Evolutionary conservation across 2,329 filamentous ascomycete species (phyloP), one percentile per base, ranked within the genome.

Genomic region (Fusarium sp.): DNA sequence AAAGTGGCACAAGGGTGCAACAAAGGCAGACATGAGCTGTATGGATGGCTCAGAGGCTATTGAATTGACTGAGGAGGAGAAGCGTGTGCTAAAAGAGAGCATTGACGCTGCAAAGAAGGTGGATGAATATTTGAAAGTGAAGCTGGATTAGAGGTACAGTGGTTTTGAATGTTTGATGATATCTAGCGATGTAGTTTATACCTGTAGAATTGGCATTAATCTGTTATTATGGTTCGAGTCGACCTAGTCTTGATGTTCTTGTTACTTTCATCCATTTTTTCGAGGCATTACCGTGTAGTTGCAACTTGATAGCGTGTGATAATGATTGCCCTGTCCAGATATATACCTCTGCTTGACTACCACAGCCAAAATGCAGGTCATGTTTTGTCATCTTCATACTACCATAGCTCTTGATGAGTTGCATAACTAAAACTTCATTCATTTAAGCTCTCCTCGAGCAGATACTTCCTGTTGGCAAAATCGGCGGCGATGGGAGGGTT

Each of bases 21-120:
- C 56, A 7, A 82, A 79, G 70, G 67, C 76, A n/a, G 77, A 80
- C 6, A 80, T 81, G 77, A 83, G 82, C 65, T 84, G 83, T 37
- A 84, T 85, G 83, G 72, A 70, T 22, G 72, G 67, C 2, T 59
- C 54, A 3, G 8, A 63, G 18, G 68, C 61, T 1, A 35, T 66
- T 8, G 4, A 18, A 10, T n/a, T 78, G n/a, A 67, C 59, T 2
- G 45, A 35, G 0, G 22, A 18, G 10, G 73, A 76, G 37, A 29
- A 35, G 11, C 56, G 47, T 4, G 60, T 72, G 11, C 45, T 76
- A 1, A 11, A 54, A 0, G 61, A 64, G 4, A 74, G 63, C 8
- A 74, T 74, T 18, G 14, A 64, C 6, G 65, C 31, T 2, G 73
- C 70, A 9, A 74, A 64, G 40, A 24, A 37, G 38, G 73, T 73